Conservation (phyloP, 2,329 filamentous ascomycete species). For the Torrubiellomyces zombiae region DNA sequence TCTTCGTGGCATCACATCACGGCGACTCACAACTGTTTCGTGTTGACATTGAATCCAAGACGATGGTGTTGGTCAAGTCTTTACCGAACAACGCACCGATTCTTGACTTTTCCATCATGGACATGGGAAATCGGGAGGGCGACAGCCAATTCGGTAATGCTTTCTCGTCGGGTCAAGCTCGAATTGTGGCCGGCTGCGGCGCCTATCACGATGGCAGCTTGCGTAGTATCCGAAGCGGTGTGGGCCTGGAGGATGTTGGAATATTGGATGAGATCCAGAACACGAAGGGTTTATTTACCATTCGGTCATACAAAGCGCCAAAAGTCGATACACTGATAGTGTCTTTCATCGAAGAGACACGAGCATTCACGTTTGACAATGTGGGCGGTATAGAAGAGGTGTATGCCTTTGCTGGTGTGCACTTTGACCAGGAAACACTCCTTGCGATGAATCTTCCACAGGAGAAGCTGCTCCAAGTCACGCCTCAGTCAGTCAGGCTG, state of each 20-base stretch:
- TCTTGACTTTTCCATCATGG: slow-evolving; percentile 89
- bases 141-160: slow-evolving; percentile 63
- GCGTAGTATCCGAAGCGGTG: slow-evolving; percentile 80
- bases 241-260: slow-evolving; percentile 77
- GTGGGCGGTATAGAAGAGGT: slow-evolving; percentile 76
- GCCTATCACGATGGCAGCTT: slow-evolving; percentile 79
- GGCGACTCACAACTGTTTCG: slow-evolving; percentile 77
- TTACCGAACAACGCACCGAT: slow-evolving; percentile 70
- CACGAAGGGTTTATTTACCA: slow-evolving; percentile 55
- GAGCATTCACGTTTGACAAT: slow-evolving; percentile 60
- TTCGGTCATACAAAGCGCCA: slow-evolving; percentile 32
- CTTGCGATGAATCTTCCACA: slow-evolving; percentile 48
- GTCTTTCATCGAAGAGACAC: slow-evolving; percentile 69
- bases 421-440: slow-evolving; percentile 55
- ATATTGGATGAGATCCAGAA: slow-evolving; percentile 64
- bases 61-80: slow-evolving; percentile 54
- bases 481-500: slow-evolving; percentile 43
- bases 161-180: slow-evolving; percentile 87
- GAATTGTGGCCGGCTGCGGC: slow-evolving; percentile 84
- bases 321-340: slow-evolving; percentile 57
- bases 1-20: slow-evolving; percentile 85
- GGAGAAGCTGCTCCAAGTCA: slow-evolving; percentile 60
- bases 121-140: slow-evolving; percentile 73
- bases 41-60: slow-evolving; percentile 24
- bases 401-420: slow-evolving; percentile 55